A percentile compares a stretch with the other conserved stretches of the same genome.
These are phyloP conservation scores for Hysterangium stoloniferum DNA, from an alignment of 768 basidiomycete species.

Conservation along the genomic window DNA sequence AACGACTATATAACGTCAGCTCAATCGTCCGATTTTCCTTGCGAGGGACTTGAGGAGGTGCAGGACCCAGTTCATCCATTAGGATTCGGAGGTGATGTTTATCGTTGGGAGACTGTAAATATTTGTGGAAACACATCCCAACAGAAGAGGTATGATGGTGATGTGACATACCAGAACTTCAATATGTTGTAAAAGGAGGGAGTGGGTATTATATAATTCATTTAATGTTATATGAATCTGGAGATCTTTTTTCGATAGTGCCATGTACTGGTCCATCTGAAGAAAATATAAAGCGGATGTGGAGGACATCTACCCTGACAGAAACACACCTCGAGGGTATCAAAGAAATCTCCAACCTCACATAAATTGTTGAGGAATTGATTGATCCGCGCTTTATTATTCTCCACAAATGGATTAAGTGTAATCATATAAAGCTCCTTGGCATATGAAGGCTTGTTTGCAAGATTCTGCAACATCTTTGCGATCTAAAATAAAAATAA, in stretches of 20 bases:
- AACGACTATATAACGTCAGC: slow-evolving; percentile 87
- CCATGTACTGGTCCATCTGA: slow-evolving; percentile 99
- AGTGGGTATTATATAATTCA: slow-evolving; percentile 98
- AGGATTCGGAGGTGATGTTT: slow-evolving; percentile 96
- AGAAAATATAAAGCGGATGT: slow-evolving; percentile 1
- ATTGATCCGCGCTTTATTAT: slow-evolving; percentile 96
- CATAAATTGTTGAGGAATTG: slow-evolving; percentile 94
- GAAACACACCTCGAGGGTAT: slow-evolving; percentile 80
- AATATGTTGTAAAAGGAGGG: slow-evolving; percentile 89
- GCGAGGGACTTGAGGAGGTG: slow-evolving; percentile 91
- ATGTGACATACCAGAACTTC: slow-evolving; percentile 71
- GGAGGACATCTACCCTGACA: not conserved
- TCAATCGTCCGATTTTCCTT: slow-evolving; percentile 97
- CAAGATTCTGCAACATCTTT: slow-evolving; percentile 99
- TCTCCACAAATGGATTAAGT: slow-evolving; percentile 97
- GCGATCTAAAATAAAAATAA: slow-evolving; percentile 59
- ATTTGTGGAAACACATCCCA: slow-evolving; percentile 4
- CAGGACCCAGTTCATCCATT: slow-evolving; percentile 90
- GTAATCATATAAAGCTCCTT: slow-evolving; percentile 99
- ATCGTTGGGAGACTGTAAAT: slow-evolving; percentile 82
- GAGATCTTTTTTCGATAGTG: slow-evolving; percentile 96
- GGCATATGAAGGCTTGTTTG: slow-evolving; percentile 96
- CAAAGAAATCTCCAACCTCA: slow-evolving; percentile 99
- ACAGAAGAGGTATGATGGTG: not conserved
- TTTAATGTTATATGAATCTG: slow-evolving; percentile 98